Evolutionary conservation across 345 rosid species (phyloP).

Genomic region (Populus deltoides): DNA sequence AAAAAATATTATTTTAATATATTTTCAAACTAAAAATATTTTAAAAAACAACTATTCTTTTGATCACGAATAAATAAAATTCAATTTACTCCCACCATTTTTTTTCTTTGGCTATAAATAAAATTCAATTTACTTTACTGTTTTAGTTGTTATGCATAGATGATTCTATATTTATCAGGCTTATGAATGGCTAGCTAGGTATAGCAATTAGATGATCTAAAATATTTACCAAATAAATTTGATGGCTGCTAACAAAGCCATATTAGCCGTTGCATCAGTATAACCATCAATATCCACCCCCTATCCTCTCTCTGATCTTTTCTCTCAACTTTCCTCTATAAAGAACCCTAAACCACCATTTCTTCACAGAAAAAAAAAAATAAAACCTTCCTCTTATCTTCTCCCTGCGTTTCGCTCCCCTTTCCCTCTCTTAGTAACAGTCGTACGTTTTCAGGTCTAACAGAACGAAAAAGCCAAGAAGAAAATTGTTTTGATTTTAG

Average conservation of each 20-base stretch:
- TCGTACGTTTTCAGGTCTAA: conserved; percentile 30
- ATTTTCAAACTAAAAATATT: too few relatives aligned
- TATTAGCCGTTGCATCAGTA: conserved; percentile 18
- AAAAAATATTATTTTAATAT: too few relatives aligned
- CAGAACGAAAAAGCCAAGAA: neutral
- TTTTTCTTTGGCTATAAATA: too few relatives aligned
- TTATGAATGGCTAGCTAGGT: neutral
- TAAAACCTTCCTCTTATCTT: conserved; percentile 15
- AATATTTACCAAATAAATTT: neutral
- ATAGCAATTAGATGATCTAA: neutral
- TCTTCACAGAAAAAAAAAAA: neutral
- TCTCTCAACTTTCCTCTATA: conserved; percentile 18
- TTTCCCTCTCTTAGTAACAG: conserved; percentile 47
- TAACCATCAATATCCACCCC: conserved; percentile 21
- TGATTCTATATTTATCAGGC: neutral
- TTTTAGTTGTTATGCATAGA: neutral
- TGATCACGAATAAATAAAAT: too few relatives aligned
- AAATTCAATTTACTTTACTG: neutral
- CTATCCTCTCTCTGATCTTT: conserved; percentile 1
- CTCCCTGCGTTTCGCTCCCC: conserved; percentile 32
- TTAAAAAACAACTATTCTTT: too few relatives aligned
- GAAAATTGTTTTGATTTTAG: neutral
- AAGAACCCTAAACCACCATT: conserved; percentile 27
- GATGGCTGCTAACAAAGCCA: conserved; percentile 36
- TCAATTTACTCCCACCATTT: too few relatives aligned